A percentile compares a stretch with the other conserved stretches of the same genome.
Evolutionary conservation across 441 rosid species (phyloP).

Genomic region (Euphorbia celastroides): DNA sequence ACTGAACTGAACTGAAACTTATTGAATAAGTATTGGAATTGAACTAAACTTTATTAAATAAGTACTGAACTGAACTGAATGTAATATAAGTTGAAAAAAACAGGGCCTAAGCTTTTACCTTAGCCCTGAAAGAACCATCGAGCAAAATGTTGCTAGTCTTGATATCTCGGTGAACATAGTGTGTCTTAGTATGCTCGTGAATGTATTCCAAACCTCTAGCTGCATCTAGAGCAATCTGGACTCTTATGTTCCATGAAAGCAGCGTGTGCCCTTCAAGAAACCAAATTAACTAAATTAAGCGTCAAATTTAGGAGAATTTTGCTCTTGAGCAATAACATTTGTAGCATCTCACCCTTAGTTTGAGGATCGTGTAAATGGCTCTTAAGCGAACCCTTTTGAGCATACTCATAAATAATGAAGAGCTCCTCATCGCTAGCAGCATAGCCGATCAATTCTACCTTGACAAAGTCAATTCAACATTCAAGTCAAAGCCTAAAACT

Average conservation of each 20-base stretch:
- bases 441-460: constrained; percentile 97
- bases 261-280: constrained; percentile 65
- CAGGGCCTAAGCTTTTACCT: constrained; percentile 48
- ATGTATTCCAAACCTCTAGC: constrained; percentile 96
- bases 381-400: constrained; percentile 83
- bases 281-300: constrained; percentile 10
- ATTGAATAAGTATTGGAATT: too few relatives aligned
- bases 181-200: constrained; percentile 93
- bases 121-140: constrained; percentile 80
- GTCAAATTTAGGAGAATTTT: constrained; percentile 2
- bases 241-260: constrained; percentile 89
- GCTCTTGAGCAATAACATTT: neutral
- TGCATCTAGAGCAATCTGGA: constrained; percentile 87
- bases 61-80: too few relatives aligned
- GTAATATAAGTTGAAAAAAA: too few relatives aligned
- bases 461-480: constrained; percentile 36
- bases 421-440: constrained; percentile 77
- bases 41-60: too few relatives aligned
- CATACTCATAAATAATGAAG: constrained; percentile 86
- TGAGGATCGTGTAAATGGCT: constrained; percentile 88
- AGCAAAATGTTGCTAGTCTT: constrained; percentile 93
- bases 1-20: too few relatives aligned
- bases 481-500: constrained; percentile 23
- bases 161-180: constrained; percentile 94
- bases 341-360: constrained; percentile 57